A percentile compares a stretch with the other conserved stretches of the same genome.
Conservation (phyloP, 1,284 basidiomycete genomes). For the Xanthoconium separans region DNA sequence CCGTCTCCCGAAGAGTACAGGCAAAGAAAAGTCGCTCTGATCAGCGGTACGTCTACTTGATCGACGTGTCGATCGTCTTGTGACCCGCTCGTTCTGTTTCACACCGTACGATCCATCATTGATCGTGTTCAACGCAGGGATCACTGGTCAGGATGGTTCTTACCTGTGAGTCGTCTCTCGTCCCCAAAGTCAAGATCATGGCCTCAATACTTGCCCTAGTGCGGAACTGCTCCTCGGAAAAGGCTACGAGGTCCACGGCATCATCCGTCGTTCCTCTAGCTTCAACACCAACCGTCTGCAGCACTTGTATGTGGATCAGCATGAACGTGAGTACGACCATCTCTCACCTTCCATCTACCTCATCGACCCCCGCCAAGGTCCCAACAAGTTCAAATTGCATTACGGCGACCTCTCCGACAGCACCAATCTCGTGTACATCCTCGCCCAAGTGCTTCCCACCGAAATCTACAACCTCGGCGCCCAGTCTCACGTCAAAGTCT, state of each 20-base stretch:
- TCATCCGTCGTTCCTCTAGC: slow-evolving; percentile 89
- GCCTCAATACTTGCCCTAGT: slow-evolving; percentile 38
- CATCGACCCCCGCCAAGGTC: slow-evolving; percentile 43
- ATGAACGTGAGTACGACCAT: slow-evolving; percentile 62
- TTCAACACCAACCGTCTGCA: slow-evolving; percentile 93
- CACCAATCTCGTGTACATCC: slow-evolving; percentile 92
- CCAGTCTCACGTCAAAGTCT: slow-evolving; percentile 96
- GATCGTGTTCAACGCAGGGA: slow-evolving; percentile 50
- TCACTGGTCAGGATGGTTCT: slow-evolving; percentile 91
- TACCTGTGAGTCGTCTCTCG: slow-evolving; percentile 60
- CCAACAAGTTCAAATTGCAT: slow-evolving; percentile 82
- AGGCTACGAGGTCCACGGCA: slow-evolving; percentile 90
- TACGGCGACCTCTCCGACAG: slow-evolving; percentile 91
- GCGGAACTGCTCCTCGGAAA: slow-evolving; percentile 83
- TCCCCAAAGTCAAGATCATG: neutral
- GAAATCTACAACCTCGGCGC: slow-evolving; percentile 95
- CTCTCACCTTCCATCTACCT: neutral
- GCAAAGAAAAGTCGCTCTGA: slow-evolving; percentile 85
- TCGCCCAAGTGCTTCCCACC: slow-evolving; percentile 86
- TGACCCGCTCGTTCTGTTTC: slow-evolving; percentile 2
- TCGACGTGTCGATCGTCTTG: slow-evolving; percentile 7
- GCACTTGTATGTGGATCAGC: slow-evolving; percentile 85
- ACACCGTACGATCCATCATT: neutral
- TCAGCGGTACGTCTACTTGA: slow-evolving; percentile 62
- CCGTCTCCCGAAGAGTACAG: slow-evolving; percentile 76